Conservation (phyloP, 768 basidiomycete genomes). For the Lentinula guzmanii region DNA sequence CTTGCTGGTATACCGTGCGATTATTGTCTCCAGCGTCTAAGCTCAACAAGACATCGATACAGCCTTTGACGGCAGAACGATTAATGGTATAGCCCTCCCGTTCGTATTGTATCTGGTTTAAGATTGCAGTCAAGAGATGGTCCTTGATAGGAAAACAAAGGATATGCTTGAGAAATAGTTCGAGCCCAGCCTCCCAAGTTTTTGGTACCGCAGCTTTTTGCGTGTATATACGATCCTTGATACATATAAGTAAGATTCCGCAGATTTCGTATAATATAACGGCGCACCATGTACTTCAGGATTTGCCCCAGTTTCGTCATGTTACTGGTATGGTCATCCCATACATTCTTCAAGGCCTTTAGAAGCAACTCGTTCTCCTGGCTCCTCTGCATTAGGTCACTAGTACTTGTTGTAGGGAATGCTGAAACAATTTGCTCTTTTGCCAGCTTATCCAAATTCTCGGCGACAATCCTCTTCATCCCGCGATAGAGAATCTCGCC, state of each 20-base stretch:
- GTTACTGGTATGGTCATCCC: slow-evolving; percentile 90
- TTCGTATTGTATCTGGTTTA: slow-evolving; percentile 85
- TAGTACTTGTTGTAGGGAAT: slow-evolving; percentile 64
- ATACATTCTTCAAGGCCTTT: slow-evolving; percentile 76
- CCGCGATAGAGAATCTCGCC: slow-evolving; percentile 87
- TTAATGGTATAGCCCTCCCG: slow-evolving; percentile 89
- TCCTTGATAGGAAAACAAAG: slow-evolving; percentile 76
- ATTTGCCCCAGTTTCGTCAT: slow-evolving; percentile 88
- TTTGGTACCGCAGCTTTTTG: slow-evolving; percentile 67
- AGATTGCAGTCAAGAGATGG: slow-evolving; percentile 75
- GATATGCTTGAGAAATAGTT: slow-evolving; percentile 79
- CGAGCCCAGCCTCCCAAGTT: slow-evolving; percentile 76
- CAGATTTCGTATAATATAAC: neutral
- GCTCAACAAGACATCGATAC: slow-evolving; percentile 77
- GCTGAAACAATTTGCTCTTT: slow-evolving; percentile 68
- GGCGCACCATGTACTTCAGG: slow-evolving; percentile 89
- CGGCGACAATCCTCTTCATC: slow-evolving; percentile 67
- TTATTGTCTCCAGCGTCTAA: slow-evolving; percentile 47
- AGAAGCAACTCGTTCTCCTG: slow-evolving; percentile 83
- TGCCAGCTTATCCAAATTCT: slow-evolving; percentile 81
- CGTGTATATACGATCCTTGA: slow-evolving; percentile 87
- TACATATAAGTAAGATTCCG: slow-evolving; percentile 7
- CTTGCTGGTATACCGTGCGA: slow-evolving; percentile 69
- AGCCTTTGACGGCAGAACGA: slow-evolving; percentile 85
- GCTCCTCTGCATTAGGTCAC: slow-evolving; percentile 67